A percentile compares a stretch with the other conserved stretches of the same genome.
Conservation (phyloP, 2,329 filamentous ascomycete species). For the Alternaria conjuncta region DNA sequence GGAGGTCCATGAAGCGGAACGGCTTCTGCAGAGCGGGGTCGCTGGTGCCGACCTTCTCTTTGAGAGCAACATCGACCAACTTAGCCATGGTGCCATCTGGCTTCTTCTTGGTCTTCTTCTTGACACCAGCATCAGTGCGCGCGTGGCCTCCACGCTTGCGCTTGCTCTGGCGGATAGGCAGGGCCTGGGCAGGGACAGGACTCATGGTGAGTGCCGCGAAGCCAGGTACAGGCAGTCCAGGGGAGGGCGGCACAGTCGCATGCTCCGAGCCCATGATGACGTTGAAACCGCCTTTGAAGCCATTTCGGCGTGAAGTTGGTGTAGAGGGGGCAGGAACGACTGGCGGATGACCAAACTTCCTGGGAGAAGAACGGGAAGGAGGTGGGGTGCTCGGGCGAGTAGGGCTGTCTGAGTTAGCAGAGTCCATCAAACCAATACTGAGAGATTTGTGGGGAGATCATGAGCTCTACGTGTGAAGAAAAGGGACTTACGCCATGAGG, state of each 20-base stretch:
- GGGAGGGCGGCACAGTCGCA: constrained; percentile 15
- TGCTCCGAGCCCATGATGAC: constrained; percentile 4
- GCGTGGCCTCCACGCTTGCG: not conserved
- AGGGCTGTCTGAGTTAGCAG: constrained; percentile 7
- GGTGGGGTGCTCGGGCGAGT: constrained; percentile 5
- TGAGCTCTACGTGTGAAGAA: not conserved
- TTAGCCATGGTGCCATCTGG: not conserved
- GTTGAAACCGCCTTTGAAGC: not conserved
- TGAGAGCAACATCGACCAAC: not conserved
- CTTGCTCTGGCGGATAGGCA: not conserved
- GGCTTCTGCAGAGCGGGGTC: constrained; percentile 1
- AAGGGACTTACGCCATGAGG: constrained; percentile 14
- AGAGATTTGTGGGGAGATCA: not conserved
- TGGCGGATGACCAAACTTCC: not conserved
- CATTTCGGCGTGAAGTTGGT: not conserved
- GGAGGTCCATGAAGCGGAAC: constrained; percentile 27
- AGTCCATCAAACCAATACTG: not conserved
- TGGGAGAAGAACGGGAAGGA: not conserved
- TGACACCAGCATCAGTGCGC: constrained; percentile 14
- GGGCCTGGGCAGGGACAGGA: not conserved
- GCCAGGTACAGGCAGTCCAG: not conserved
- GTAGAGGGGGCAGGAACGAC: not conserved
- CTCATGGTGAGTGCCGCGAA: not conserved
- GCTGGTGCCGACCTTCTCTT: not conserved
- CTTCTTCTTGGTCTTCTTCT: constrained; percentile 11